These are phyloP conservation scores for Plasmodium coatneyi DNA, from an alignment of 169 alveolate species.

Conservation along the genomic window DNA sequence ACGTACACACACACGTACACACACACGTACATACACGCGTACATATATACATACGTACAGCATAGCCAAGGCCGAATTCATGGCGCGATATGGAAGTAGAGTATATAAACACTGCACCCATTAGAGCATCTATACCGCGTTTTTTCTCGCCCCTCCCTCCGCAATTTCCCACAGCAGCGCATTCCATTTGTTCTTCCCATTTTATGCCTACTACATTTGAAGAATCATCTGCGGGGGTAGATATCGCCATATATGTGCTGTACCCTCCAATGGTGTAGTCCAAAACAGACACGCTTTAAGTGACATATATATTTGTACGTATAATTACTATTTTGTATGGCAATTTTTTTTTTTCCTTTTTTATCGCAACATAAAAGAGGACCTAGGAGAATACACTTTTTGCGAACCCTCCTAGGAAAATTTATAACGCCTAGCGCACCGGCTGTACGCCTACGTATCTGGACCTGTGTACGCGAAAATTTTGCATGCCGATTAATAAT, in stretches of 20 bases:
- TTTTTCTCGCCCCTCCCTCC: background rate
- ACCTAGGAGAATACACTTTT: background rate
- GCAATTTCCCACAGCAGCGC: background rate
- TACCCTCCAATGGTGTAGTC: background rate
- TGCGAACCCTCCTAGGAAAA: background rate
- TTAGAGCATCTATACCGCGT: background rate
- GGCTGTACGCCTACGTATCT: background rate
- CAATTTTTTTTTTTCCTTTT: background rate
- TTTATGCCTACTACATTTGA: background rate
- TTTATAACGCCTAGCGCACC: background rate
- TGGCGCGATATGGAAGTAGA: background rate
- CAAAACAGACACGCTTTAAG: background rate
- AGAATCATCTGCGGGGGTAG: background rate
- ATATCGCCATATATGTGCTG: background rate
- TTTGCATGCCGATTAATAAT: background rate
- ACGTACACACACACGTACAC: background rate
- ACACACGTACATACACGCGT: background rate
- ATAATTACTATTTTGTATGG: background rate
- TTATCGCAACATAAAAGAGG: background rate
- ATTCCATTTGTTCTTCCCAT: background rate
- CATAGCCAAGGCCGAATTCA: background rate
- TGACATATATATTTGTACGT: background rate
- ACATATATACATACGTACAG: background rate
- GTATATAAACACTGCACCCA: background rate
- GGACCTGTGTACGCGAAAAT: background rate